A percentile compares a stretch with the other conserved stretches of the same genome.
Conservation (phyloP, 352 stramenopile species). For the Phytophthora palmivora region DNA sequence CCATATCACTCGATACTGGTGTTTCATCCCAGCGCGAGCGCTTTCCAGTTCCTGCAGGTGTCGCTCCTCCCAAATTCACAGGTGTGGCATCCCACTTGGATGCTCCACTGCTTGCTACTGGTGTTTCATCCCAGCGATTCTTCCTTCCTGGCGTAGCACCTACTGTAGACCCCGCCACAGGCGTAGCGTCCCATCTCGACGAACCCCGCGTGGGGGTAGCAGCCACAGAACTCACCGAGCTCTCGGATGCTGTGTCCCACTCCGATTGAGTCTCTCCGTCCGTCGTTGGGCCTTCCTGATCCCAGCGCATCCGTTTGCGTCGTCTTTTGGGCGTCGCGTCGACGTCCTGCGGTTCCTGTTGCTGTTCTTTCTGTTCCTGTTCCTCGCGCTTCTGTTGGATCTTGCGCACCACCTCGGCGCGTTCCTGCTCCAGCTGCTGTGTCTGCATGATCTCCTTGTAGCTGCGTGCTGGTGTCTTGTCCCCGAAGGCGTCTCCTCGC, state of each 20-base stretch:
- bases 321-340: slow-evolving; percentile 67
- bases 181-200: slow-evolving; percentile 84
- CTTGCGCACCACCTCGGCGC: slow-evolving; percentile 86
- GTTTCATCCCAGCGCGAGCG: slow-evolving; percentile 98
- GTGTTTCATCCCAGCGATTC: slow-evolving; percentile 88
- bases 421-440: slow-evolving; percentile 88
- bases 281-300: slow-evolving; percentile 77
- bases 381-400: slow-evolving; percentile 88
- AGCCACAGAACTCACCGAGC: slow-evolving; percentile 37
- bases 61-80: slow-evolving; percentile 56
- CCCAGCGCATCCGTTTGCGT: slow-evolving; percentile 86
- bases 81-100: slow-evolving; percentile 96
- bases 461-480: slow-evolving; percentile 78
- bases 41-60: slow-evolving; percentile 72
- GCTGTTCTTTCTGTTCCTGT: slow-evolving; percentile 51
- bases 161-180: slow-evolving; percentile 37
- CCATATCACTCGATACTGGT: slow-evolving; percentile 69
- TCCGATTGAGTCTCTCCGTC: slow-evolving; percentile 72
- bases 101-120: slow-evolving; percentile 52
- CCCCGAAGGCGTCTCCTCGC: slow-evolving; percentile 91
- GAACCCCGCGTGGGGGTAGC: slow-evolving; percentile 61
- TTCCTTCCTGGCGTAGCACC: slow-evolving; percentile 61
- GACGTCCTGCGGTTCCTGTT: slow-evolving; percentile 26
- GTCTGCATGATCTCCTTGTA: slow-evolving; percentile 93
- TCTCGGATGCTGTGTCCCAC: slow-evolving; percentile 75